Evolutionary conservation across 345 rosid species (phyloP), one percentile per base, ranked within the genome.

Genomic region (Erodium maritimum): DNA sequence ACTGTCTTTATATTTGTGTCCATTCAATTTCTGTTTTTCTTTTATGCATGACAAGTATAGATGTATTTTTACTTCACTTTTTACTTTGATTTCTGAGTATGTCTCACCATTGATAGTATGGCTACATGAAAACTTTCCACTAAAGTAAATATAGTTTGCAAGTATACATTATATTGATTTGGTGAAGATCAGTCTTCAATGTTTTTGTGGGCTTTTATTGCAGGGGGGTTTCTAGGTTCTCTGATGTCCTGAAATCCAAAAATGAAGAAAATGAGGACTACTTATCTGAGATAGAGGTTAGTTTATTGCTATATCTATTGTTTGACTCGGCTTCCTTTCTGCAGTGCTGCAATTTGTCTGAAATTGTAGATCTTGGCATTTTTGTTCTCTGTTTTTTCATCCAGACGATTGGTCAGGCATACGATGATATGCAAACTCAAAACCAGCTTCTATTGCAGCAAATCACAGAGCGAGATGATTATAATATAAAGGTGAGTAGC

Each of bases 371-470:
- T 64, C 24, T 65, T 21, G 13, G 48, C 12, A 24, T 54, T 77
- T 76, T 71, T 33, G 29, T 6, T 24, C 29, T 37, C 8, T 50
- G 18, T 46, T 5, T 52, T 21, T 50, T 3, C 19, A 23, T 25
- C 58, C 82, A 94, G 97, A 80, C 97, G 52, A 94, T 90, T 65
- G 95, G 95, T 65, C 93, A 79, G 71, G 88, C 86, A 58, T 94
- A 94, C 70, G 93, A 82, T 77, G 97, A 87, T 65, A 87, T 90
- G 88, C 96, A 87, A 73, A 81, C 87, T 14, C 97, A 90, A 72
- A 94, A 94, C 69, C 99, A 90, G 73, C 97, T 82, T 61, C 81
- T 94, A 58, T 70, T 94, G 78, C 88, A 83, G 78, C 99, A 94
- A 74, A 78, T 90, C 57, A 82, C 99, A 10, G 99, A 94, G 71